Percentiles rank a stretch among this genome's conserved stretches.
phyloP scores from a whole-genome alignment of 2,329 filamentous ascomycete genomes.

The Diatrype stigma region DNA sequence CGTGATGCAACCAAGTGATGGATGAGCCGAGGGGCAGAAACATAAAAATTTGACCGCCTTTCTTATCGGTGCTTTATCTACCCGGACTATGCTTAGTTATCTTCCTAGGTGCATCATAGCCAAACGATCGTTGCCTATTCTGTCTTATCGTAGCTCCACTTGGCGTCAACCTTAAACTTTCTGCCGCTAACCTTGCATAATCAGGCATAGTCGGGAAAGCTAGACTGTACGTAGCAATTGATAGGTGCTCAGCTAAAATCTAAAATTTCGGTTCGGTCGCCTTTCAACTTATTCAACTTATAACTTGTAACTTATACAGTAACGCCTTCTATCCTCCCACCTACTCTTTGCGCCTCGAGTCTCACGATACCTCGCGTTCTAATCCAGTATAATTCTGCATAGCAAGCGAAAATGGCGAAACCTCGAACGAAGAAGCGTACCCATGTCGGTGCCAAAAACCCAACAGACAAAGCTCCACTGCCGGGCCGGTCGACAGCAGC shows the following conservation, averaged over 20 bases:
- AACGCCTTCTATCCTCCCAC: no score
- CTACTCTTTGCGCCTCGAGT: no score
- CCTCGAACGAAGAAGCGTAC: conserved; percentile 84
- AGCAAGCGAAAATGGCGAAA: conserved; percentile 61
- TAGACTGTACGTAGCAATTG: no score
- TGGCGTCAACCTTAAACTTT: neutral
- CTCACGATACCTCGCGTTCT: neutral
- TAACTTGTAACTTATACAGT: no score
- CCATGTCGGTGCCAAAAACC: conserved; percentile 64
- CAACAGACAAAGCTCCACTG: conserved; percentile 47
- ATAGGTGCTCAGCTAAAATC: neutral
- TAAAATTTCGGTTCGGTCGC: neutral
- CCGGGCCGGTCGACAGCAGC: conserved; percentile 59
- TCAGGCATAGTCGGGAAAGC: no score
- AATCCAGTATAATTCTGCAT: neutral
- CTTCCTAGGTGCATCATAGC: no score
- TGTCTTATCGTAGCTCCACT: neutral
- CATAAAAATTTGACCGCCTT: neutral
- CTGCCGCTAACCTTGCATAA: neutral
- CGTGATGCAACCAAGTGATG: conserved; percentile 1
- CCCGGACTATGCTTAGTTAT: no score
- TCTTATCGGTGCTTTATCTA: neutral
- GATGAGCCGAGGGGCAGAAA: neutral
- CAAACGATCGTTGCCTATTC: neutral
- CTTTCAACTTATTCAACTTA: no score